Conservation (phyloP, 1,139 yeast species). For the Maudiozyma humilis region DNA sequence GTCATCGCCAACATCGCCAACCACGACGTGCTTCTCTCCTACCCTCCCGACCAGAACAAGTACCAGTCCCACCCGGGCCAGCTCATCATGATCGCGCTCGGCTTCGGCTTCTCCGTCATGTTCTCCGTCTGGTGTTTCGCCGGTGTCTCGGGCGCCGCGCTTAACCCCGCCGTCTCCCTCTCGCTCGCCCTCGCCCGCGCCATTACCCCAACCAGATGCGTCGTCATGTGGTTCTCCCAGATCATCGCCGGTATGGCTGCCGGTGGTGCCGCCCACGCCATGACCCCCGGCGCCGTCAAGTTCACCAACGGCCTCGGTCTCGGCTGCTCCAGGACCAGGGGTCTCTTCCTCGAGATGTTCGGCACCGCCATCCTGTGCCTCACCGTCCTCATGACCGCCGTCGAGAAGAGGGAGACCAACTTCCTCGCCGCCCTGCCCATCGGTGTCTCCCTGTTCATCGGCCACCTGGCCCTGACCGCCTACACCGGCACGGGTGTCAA, state of each 20-base stretch:
- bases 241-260: constrained; percentile 86
- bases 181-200: constrained; percentile 65
- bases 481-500: constrained; percentile 89
- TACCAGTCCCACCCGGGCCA: constrained; percentile 51
- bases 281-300: constrained; percentile 74
- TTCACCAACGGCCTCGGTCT: constrained; percentile 70
- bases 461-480: constrained; percentile 73
- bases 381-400: constrained; percentile 77
- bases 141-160: constrained; percentile 82
- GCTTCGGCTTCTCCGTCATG: constrained; percentile 83
- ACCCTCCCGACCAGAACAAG: constrained; percentile 27
- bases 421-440: constrained; percentile 76
- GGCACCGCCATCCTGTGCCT: constrained; percentile 67
- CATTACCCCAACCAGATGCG: constrained; percentile 64
- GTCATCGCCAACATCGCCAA: constrained; percentile 82
- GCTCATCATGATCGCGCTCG: constrained; percentile 72
- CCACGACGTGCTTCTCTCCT: constrained; percentile 44
- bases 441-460: constrained; percentile 75
- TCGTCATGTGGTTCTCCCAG: constrained; percentile 58
- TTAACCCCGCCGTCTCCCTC: constrained; percentile 83
- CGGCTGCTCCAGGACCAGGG: constrained; percentile 66
- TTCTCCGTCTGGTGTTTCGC: constrained; percentile 65
- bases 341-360: constrained; percentile 75
- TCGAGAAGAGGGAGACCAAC: constrained; percentile 71
- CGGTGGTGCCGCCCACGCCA: constrained; percentile 80